Evolutionary conservation across 2,329 filamentous ascomycete species (phyloP).

Genomic region (Beauveria pseudobassiana): DNA sequence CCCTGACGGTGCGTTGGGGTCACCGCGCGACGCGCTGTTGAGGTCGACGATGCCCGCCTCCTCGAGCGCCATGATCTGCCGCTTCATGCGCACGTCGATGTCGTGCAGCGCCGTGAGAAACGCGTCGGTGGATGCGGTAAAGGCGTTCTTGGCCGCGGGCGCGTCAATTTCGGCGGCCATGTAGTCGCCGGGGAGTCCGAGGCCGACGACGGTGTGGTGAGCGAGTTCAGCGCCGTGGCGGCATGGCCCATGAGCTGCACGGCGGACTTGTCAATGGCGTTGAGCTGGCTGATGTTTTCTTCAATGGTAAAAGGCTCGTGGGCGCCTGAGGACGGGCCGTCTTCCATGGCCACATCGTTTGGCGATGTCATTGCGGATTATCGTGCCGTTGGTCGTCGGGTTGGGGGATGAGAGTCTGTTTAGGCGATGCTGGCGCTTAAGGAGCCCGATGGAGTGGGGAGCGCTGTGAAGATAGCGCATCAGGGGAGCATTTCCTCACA

Average conservation of each 20-base stretch:
- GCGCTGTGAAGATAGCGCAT: not conserved
- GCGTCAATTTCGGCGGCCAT: conserved; percentile 27
- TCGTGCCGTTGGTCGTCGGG: not conserved
- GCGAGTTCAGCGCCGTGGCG: conserved; percentile 36
- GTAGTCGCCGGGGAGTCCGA: conserved; percentile 13
- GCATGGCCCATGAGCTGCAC: conserved; percentile 36
- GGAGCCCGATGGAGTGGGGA: not conserved
- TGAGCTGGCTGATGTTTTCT: conserved; percentile 74
- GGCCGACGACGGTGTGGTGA: conserved; percentile 28
- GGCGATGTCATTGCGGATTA: conserved; percentile 23
- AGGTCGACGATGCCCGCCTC: conserved; percentile 68
- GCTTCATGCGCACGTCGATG: conserved; percentile 64
- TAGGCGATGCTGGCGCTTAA: not conserved
- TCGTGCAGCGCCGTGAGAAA: conserved; percentile 69
- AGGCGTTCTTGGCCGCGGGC: conserved; percentile 46
- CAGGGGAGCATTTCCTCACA: too few relatives aligned
- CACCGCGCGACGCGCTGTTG: conserved; percentile 25
- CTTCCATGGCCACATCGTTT: conserved; percentile 24
- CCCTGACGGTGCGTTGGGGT: conserved; percentile 28
- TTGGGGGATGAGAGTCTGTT: not conserved
- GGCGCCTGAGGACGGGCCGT: conserved; percentile 18
- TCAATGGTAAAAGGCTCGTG: conserved; percentile 59
- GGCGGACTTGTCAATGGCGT: conserved; percentile 62
- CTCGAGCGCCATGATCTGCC: conserved; percentile 64
- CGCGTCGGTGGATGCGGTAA: conserved; percentile 52